Evolutionary conservation across 2,329 filamentous ascomycete genomes (phyloP).

Genomic region (Cercospora citrullina): DNA sequence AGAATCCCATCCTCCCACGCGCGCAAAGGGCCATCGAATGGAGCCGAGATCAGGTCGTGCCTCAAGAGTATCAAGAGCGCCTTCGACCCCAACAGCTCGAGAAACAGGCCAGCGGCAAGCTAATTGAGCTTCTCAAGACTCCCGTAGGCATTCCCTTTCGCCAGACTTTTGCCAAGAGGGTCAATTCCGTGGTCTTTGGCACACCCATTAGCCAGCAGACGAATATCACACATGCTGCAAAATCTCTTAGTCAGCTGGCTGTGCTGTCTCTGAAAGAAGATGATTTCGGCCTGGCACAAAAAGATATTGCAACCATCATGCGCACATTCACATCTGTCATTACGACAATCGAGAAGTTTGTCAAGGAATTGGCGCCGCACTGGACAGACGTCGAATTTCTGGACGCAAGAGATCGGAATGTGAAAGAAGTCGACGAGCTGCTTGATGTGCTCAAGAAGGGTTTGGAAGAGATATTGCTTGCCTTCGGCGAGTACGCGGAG

Average conservation of each 20-base stretch:
- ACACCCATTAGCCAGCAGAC: slow-evolving; percentile 67
- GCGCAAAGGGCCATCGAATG: slow-evolving; percentile 40
- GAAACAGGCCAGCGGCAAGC: slow-evolving; percentile 43
- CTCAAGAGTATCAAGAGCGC: slow-evolving; percentile 54
- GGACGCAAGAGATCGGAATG: slow-evolving; percentile 48
- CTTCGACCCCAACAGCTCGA: slow-evolving; percentile 53
- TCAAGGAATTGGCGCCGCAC: slow-evolving; percentile 60
- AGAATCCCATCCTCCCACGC: slow-evolving; percentile 40
- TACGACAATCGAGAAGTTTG: slow-evolving; percentile 68
- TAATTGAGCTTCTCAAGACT: slow-evolving; percentile 52
- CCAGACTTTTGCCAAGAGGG: slow-evolving; percentile 64
- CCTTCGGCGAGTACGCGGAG: slow-evolving; percentile 72
- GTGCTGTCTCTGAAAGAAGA: slow-evolving; percentile 78
- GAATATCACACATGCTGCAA: slow-evolving; percentile 68
- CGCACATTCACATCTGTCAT: slow-evolving; percentile 70
- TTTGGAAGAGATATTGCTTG: slow-evolving; percentile 64
- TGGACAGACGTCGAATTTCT: slow-evolving; percentile 73
- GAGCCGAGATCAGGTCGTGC: slow-evolving; percentile 23
- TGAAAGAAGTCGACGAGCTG: slow-evolving; percentile 70
- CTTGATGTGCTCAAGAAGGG: slow-evolving; percentile 64
- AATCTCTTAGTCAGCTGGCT: slow-evolving; percentile 63
- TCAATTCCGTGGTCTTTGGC: slow-evolving; percentile 70
- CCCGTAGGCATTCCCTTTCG: slow-evolving; percentile 68
- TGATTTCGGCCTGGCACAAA: slow-evolving; percentile 79
- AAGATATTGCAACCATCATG: slow-evolving; percentile 73